A percentile compares a stretch with the other conserved stretches of the same genome.
These are phyloP conservation scores for Liquidambar formosana DNA, from an alignment of 164 flowering plant genomes.

Conservation along the genomic window DNA sequence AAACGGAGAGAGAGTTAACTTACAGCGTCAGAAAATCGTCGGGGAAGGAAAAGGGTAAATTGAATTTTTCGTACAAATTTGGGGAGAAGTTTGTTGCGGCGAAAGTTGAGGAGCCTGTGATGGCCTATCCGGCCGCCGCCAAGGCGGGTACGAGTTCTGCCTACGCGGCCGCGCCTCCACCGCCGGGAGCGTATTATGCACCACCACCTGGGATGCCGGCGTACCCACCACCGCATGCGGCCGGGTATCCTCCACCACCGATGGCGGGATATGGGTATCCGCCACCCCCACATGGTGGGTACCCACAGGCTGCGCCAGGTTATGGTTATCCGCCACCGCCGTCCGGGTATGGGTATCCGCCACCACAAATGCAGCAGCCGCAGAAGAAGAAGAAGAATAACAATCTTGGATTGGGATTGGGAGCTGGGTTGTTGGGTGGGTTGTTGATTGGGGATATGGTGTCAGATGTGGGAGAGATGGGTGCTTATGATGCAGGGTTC, in stretches of 20 bases:
- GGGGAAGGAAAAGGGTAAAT: slow-evolving; percentile 13
- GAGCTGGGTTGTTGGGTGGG: slow-evolving; percentile 41
- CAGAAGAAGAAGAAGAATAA: slow-evolving; percentile 23
- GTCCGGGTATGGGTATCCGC: slow-evolving; percentile 19
- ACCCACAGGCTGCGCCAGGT: slow-evolving; percentile 7
- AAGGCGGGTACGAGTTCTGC: neutral
- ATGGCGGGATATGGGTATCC: slow-evolving; percentile 1
- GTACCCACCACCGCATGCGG: slow-evolving; percentile 5
- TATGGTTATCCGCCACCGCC: slow-evolving; percentile 15
- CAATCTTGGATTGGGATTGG: slow-evolving; percentile 31
- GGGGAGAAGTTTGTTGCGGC: slow-evolving; percentile 20
- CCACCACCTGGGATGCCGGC: slow-evolving; percentile 1
- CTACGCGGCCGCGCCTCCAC: neutral
- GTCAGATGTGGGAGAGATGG: slow-evolving; percentile 21
- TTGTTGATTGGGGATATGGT: slow-evolving; percentile 37
- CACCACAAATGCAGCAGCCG: slow-evolving; percentile 2
- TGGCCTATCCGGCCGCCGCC: slow-evolving; percentile 13
- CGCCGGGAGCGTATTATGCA: slow-evolving; percentile 2
- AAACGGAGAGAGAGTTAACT: neutral
- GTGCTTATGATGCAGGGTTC: slow-evolving; percentile 23
- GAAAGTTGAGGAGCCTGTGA: slow-evolving; percentile 19
- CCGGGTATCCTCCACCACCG: slow-evolving; percentile 22
- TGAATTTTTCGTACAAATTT: slow-evolving; percentile 16
- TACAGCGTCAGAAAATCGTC: slow-evolving; percentile 7
- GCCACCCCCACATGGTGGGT: slow-evolving; percentile 4